Evolutionary conservation across 306 rosid genomes (phyloP), one percentile per base, ranked within the genome.

Genomic region (Dalbergia oliveri): DNA sequence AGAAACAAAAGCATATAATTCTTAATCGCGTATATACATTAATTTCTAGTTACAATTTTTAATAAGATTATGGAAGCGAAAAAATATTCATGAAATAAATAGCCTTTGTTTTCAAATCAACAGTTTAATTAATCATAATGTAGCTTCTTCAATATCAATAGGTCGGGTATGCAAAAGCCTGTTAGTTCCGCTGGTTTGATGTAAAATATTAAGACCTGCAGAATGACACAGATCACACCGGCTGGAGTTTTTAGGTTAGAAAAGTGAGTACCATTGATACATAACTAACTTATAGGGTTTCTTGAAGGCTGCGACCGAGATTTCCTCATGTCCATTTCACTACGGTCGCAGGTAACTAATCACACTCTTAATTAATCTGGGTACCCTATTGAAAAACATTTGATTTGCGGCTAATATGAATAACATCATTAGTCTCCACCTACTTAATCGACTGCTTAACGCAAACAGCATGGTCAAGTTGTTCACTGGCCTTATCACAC

Each of bases 201-300:
- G 41, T 7, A 58, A 64, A 73, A 58, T 62, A 23, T 13, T 35
- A 37, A 13, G 39, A 37, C 41, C 5, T 37, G 3, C 5, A 58
- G 41, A 39, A 57, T 73, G 77, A 57, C 77, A 11, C 43, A 39
- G 34, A 56, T 72, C 65, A 72, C 54, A 58, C 16, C 77, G 18
- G 9, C 23, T 19, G 19, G 54, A 37, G 56, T 8, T 73, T 63
- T 73, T 41, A 12, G 68, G 57, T 59, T 4, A 11, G 16, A 8
- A 37, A 59, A 41, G 41, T 3, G 2, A 50, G 57, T 73, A 12
- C 0, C 9, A 54, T 43, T 4, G 53, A 43, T 41, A 2, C 58
- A 8, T 73, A 59, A 23, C 69, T 43, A 59, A 59, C 67, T 57
- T n/a, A n/a, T n/a, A 4, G 23, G 15, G 57, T 44, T 73, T 73